Conservation (phyloP, 208 protist genomes). For the Acanthamoeba royreba region DNA sequence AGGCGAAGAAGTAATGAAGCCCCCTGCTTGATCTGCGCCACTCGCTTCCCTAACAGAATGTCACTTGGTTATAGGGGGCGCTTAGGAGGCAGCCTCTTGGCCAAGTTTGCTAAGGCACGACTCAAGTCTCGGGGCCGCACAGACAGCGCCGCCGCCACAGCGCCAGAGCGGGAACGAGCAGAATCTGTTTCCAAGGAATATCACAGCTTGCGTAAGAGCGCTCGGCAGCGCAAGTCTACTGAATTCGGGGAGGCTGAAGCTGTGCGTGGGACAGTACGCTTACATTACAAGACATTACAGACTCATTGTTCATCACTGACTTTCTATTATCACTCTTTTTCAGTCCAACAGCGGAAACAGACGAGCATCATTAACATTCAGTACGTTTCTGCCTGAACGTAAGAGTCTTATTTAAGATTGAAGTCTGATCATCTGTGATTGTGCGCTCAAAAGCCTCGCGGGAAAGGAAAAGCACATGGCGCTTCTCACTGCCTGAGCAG, state of each 20-base stretch:
- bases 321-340: too few relatives aligned
- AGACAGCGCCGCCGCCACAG: background rate
- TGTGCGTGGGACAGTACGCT: background rate
- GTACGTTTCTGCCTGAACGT: background rate
- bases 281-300: background rate
- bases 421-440: too few relatives aligned
- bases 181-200: background rate
- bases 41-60: background rate
- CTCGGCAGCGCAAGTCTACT: background rate
- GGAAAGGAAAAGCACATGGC: constrained; percentile 4
- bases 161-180: background rate
- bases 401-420: too few relatives aligned
- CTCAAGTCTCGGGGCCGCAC: background rate
- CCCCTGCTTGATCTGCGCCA: background rate
- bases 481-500: constrained; percentile 29
- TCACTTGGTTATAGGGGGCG: background rate
- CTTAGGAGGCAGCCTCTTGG: constrained; percentile 1
- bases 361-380: background rate
- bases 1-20: background rate
- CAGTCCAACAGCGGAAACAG: background rate
- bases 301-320: background rate
- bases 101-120: constrained; percentile 31
- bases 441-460: too few relatives aligned
- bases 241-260: background rate
- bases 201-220: background rate